These are phyloP conservation scores for Trichocladium antarcticum DNA, from an alignment of 495 filamentous ascomycete species.

Conservation along the genomic window DNA sequence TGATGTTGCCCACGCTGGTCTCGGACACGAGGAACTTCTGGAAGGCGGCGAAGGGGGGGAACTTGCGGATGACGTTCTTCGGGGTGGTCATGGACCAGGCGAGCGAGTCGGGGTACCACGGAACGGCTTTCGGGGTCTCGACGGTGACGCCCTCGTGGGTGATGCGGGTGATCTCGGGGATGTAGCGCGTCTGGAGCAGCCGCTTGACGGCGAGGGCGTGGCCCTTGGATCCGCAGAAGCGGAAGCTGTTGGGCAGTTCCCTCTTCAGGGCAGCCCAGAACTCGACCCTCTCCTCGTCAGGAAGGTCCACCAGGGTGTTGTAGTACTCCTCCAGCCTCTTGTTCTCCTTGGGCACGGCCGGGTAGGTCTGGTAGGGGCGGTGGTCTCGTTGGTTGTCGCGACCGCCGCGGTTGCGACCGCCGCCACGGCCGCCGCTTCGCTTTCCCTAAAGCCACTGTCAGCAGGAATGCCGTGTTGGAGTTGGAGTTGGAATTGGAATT, in stretches of 20 bases:
- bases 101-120: conserved; percentile 87
- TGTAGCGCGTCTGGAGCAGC: conserved; percentile 72
- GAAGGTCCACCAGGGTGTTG: conserved; percentile 58
- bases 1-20: conserved; percentile 93
- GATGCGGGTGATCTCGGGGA: conserved; percentile 79
- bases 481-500: neutral
- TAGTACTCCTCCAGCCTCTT: conserved; percentile 74
- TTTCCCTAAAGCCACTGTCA: conserved; percentile 10
- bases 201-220: conserved; percentile 83
- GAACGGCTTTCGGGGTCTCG: conserved; percentile 64
- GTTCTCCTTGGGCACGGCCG: conserved; percentile 58
- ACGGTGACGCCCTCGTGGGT: conserved; percentile 65
- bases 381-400: conserved; percentile 15
- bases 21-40: conserved; percentile 98
- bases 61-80: conserved; percentile 83
- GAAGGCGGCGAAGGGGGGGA: conserved; percentile 84
- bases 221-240: conserved; percentile 86
- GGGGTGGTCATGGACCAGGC: conserved; percentile 96
- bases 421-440: conserved; percentile 15
- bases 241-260: conserved; percentile 90
- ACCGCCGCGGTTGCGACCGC: conserved; percentile 17
- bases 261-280: conserved; percentile 75
- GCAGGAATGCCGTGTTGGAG: neutral
- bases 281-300: conserved; percentile 56
- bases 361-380: conserved; percentile 37